Conservation (phyloP, 306 rosid genomes). For the Citrullus colocynthis region DNA sequence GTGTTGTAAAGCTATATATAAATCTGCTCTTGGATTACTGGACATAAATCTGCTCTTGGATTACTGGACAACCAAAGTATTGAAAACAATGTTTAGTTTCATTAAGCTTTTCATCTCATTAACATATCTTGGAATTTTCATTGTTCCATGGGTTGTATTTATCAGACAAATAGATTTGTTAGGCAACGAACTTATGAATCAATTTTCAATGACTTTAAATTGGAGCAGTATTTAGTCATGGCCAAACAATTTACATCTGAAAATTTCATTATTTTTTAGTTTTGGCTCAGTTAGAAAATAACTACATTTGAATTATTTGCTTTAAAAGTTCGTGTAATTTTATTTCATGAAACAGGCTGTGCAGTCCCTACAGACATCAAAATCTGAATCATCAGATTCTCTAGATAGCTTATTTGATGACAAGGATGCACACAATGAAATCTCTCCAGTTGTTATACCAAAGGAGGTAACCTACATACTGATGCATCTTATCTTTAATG, state of each 20-base stretch:
- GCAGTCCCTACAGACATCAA: slow-evolving; percentile 19
- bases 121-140: neutral
- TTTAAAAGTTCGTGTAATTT: no score
- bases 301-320: no score
- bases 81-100: neutral
- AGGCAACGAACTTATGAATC: neutral
- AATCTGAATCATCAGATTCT: slow-evolving; percentile 67
- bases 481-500: neutral
- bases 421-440: slow-evolving; percentile 29
- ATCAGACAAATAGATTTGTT: neutral
- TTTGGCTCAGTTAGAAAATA: neutral
- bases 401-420: slow-evolving; percentile 78
- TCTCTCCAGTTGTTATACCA: slow-evolving; percentile 23
- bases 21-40: neutral
- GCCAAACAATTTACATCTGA: neutral
- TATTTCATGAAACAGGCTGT: slow-evolving; percentile 22
- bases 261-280: neutral
- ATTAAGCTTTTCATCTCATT: neutral
- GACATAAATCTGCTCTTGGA: neutral
- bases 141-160: neutral
- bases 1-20: neutral
- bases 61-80: neutral
- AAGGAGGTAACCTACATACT: slow-evolving; percentile 46
- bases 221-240: neutral
- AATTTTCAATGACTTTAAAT: neutral